Evolutionary conservation across 352 stramenopile species (phyloP).

Genomic region (Phytophthora litchii): DNA sequence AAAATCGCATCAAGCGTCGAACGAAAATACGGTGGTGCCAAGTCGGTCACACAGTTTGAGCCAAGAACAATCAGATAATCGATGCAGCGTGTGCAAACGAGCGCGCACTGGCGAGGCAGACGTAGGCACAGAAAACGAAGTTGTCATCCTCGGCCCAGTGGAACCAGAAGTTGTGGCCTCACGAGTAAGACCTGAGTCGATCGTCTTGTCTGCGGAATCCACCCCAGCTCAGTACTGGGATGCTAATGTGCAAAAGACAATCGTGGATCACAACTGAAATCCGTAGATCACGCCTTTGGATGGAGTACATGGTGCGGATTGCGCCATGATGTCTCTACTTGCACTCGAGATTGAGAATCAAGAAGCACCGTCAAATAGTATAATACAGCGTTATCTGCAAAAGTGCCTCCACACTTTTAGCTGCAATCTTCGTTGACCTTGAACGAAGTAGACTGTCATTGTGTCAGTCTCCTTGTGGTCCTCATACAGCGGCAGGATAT

Average conservation of each 20-base stretch:
- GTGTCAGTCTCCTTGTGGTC: too few relatives aligned
- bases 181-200: slow-evolving; percentile 4
- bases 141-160: neutral
- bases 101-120: slow-evolving; percentile 1
- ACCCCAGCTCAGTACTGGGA: slow-evolving; percentile 6
- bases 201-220: slow-evolving; percentile 4
- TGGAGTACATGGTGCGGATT: too few relatives aligned
- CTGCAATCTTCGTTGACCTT: too few relatives aligned
- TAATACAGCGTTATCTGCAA: too few relatives aligned
- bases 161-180: neutral
- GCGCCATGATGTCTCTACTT: too few relatives aligned
- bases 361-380: too few relatives aligned
- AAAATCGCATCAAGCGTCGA: neutral
- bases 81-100: neutral
- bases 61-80: slow-evolving; percentile 5
- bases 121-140: slow-evolving; percentile 4
- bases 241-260: neutral
- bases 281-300: too few relatives aligned
- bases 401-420: too few relatives aligned
- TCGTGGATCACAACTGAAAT: slow-evolving; percentile 8
- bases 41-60: neutral
- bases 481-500: too few relatives aligned
- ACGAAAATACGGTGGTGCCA: neutral
- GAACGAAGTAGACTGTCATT: too few relatives aligned
- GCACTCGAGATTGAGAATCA: too few relatives aligned